Evolutionary conservation across 768 basidiomycete genomes (phyloP).

Genomic region (Hortiboletus campestris): DNA sequence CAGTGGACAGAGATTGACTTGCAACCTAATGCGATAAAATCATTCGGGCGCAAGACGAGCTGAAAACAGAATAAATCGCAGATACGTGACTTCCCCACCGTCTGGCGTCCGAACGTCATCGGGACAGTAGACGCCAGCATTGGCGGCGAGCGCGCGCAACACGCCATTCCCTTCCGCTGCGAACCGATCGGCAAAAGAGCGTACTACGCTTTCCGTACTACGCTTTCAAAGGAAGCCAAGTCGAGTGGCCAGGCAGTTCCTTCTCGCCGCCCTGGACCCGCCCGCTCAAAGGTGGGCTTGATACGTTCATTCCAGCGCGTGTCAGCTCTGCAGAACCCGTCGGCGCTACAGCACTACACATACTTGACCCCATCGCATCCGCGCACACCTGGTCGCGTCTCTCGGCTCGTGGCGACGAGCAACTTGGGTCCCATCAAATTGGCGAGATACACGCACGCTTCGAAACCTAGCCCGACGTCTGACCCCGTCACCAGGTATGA

Average conservation of each 20-base stretch:
- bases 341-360: too few relatives aligned
- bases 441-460: constrained; percentile 31
- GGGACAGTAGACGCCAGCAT: constrained; percentile 21
- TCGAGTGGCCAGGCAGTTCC: constrained; percentile 31
- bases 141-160: constrained; percentile 32
- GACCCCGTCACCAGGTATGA: background rate
- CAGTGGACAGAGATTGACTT: constrained; percentile 35
- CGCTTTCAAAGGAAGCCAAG: constrained; percentile 9
- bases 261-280: too few relatives aligned
- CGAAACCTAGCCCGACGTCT: constrained; percentile 24
- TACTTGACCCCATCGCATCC: too few relatives aligned
- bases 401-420: constrained; percentile 34
- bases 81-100: constrained; percentile 47
- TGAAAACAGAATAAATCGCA: background rate
- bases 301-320: background rate
- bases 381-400: background rate
- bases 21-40: constrained; percentile 19
- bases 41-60: too few relatives aligned
- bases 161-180: constrained; percentile 12
- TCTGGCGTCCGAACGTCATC: constrained; percentile 30
- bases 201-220: too few relatives aligned
- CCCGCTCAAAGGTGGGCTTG: constrained; percentile 6
- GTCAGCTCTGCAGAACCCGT: background rate
- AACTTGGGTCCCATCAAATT: constrained; percentile 26
- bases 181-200: constrained; percentile 31